Percentiles rank a stretch among this genome's conserved stretches.
These are phyloP conservation scores for Macroventuria anomochaeta DNA, from an alignment of 2,329 filamentous ascomycete genomes.

Conservation along the genomic window DNA sequence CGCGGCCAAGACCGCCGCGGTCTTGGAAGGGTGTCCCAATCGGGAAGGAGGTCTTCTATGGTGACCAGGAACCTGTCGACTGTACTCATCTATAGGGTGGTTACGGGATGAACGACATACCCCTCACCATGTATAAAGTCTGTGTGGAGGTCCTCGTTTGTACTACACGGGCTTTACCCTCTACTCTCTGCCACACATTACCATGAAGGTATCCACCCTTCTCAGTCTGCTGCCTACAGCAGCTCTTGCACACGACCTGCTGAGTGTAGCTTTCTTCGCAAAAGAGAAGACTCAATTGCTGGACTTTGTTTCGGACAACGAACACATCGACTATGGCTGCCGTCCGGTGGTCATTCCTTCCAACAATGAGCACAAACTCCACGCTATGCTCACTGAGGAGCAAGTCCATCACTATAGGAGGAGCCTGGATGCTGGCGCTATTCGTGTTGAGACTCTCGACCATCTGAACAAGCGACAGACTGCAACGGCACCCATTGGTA, in stretches of 20 bases:
- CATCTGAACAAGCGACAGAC: constrained; percentile 37
- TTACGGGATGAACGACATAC: neutral
- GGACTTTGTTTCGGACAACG: constrained; percentile 39
- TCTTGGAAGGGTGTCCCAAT: constrained; percentile 12
- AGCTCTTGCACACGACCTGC: constrained; percentile 35
- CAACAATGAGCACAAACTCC: constrained; percentile 40
- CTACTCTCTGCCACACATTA: neutral
- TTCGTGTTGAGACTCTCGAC: constrained; percentile 33
- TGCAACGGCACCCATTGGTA: constrained; percentile 41
- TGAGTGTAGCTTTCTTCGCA: constrained; percentile 39
- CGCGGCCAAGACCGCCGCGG: constrained; percentile 13
- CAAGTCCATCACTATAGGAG: constrained; percentile 32
- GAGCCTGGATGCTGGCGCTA: constrained; percentile 30
- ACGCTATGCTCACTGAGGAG: constrained; percentile 37
- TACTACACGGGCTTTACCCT: neutral
- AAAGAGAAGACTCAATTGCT: constrained; percentile 41
- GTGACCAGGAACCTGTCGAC: constrained; percentile 3
- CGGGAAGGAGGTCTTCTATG: constrained; percentile 15
- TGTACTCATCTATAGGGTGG: neutral
- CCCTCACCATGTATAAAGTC: constrained; percentile 5
- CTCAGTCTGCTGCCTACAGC: constrained; percentile 34
- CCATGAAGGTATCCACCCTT: constrained; percentile 37
- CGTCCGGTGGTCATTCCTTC: constrained; percentile 37
- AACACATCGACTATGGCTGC: constrained; percentile 45
- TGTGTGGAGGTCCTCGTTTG: neutral